A percentile compares a stretch with the other conserved stretches of the same genome.
Evolutionary conservation across 1,284 basidiomycete species (phyloP).

Genomic region (Termitomyces sp.): DNA sequence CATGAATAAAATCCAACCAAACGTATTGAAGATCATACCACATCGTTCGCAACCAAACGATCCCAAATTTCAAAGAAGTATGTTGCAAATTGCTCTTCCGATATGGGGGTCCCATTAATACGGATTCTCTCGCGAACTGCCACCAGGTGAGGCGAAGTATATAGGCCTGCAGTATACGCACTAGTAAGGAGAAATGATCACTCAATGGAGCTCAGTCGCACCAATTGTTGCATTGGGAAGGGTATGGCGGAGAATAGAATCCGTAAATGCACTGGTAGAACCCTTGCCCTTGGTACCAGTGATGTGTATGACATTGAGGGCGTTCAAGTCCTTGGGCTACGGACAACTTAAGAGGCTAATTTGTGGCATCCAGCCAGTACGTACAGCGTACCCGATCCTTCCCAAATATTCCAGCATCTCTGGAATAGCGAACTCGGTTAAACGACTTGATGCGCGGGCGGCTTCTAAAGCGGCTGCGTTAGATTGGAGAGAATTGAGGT

Average conservation of each 20-base stretch:
- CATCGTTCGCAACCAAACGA: slow-evolving; percentile 63
- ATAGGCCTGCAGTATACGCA: slow-evolving; percentile 57
- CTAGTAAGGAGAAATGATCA: slow-evolving; percentile 3
- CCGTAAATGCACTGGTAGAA: slow-evolving; percentile 90
- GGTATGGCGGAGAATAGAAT: slow-evolving; percentile 65
- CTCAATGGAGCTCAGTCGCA: slow-evolving; percentile 26
- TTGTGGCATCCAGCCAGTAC: slow-evolving; percentile 21
- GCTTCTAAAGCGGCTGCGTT: slow-evolving; percentile 92
- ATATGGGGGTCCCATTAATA: slow-evolving; percentile 86
- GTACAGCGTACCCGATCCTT: slow-evolving; percentile 83
- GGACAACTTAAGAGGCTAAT: slow-evolving; percentile 8
- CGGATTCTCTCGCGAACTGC: slow-evolving; percentile 95
- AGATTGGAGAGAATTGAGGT: slow-evolving; percentile 89
- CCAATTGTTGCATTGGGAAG: slow-evolving; percentile 71
- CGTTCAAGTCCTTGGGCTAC: slow-evolving; percentile 80
- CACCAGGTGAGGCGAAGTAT: slow-evolving; percentile 96
- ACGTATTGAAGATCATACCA: slow-evolving; percentile 34
- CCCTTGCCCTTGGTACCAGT: slow-evolving; percentile 99
- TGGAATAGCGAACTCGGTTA: slow-evolving; percentile 71
- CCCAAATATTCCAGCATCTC: slow-evolving; percentile 91
- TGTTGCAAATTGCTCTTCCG: slow-evolving; percentile 83
- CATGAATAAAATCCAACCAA: slow-evolving; percentile 3
- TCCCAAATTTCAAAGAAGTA: slow-evolving; percentile 99
- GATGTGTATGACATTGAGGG: slow-evolving; percentile 91
- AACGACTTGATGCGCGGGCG: slow-evolving; percentile 59